These are phyloP conservation scores for Lenzites betulinus DNA, from an alignment of 768 basidiomycete genomes.

Conservation along the genomic window DNA sequence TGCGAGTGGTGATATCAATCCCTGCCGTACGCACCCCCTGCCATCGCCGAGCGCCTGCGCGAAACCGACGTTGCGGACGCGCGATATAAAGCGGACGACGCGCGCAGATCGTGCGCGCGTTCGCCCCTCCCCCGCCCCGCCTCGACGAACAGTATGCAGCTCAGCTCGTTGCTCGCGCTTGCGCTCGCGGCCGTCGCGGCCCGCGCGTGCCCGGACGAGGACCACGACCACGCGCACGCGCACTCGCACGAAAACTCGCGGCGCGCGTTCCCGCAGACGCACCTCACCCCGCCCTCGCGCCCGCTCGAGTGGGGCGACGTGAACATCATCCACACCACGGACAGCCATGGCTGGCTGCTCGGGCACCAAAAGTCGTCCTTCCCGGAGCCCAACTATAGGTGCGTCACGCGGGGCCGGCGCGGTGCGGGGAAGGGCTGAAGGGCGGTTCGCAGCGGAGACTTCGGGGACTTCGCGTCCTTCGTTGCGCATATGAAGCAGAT, in stretches of 20 bases:
- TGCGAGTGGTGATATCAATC: neutral
- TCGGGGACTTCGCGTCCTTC: constrained; percentile 89
- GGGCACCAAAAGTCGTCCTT: constrained; percentile 77
- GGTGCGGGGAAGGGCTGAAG: too few species aligned
- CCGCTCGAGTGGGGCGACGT: constrained; percentile 86
- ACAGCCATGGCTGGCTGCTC: constrained; percentile 80
- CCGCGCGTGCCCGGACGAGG: constrained; percentile 29
- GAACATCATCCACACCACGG: constrained; percentile 86
- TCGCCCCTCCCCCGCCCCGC: neutral
- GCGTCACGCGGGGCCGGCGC: constrained; percentile 14
- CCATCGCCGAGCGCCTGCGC: neutral
- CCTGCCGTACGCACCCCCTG: neutral
- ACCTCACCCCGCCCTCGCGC: constrained; percentile 58
- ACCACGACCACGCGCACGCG: constrained; percentile 35
- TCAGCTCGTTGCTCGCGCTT: constrained; percentile 16
- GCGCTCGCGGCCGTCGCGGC: constrained; percentile 21
- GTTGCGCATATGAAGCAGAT: constrained; percentile 78
- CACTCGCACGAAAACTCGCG: constrained; percentile 31
- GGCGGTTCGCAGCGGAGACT: constrained; percentile 46
- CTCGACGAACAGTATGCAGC: constrained; percentile 13
- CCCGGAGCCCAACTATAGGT: constrained; percentile 79
- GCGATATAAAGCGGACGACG: neutral
- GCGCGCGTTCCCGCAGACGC: constrained; percentile 43
- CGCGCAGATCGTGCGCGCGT: too few species aligned
- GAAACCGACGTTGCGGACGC: too few species aligned